Conservation (phyloP, 805 yeast species). For the Myxozyma monticola region DNA sequence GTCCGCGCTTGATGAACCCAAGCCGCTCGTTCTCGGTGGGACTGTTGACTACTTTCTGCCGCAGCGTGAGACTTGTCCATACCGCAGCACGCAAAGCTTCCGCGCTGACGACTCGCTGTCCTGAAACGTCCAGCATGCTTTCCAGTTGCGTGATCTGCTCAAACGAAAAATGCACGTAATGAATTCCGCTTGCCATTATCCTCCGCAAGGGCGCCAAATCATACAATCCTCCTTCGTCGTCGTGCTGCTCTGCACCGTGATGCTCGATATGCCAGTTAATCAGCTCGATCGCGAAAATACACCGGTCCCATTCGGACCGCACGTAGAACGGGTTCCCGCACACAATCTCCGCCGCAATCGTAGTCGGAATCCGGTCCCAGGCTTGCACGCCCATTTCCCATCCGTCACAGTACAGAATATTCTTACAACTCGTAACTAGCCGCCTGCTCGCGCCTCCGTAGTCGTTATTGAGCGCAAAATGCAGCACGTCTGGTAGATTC, state of each 20-base stretch:
- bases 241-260: neutral
- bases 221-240: neutral
- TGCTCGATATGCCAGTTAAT: slow-evolving; percentile 11
- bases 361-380: slow-evolving; percentile 52
- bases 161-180: slow-evolving; percentile 52
- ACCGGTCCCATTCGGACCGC: slow-evolving; percentile 58
- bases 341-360: slow-evolving; percentile 47
- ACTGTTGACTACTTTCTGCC: slow-evolving; percentile 43
- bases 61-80: slow-evolving; percentile 51
- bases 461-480: slow-evolving; percentile 47
- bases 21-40: slow-evolving; percentile 4
- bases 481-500: slow-evolving; percentile 43
- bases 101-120: slow-evolving; percentile 44
- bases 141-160: slow-evolving; percentile 50
- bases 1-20: slow-evolving; percentile 8
- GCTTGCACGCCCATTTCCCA: slow-evolving; percentile 48
- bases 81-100: slow-evolving; percentile 48
- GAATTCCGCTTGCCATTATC: slow-evolving; percentile 45
- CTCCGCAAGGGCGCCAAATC: slow-evolving; percentile 34
- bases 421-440: slow-evolving; percentile 50
- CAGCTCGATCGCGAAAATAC: slow-evolving; percentile 42
- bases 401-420: slow-evolving; percentile 50
- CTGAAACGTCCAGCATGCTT: slow-evolving; percentile 41
- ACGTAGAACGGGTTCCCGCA: slow-evolving; percentile 54
- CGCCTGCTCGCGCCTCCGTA: slow-evolving; percentile 51